Evolutionary conservation across 805 yeast species (phyloP), one percentile per base, ranked within the genome.

Genomic region (Myxozyma neotropica): DNA sequence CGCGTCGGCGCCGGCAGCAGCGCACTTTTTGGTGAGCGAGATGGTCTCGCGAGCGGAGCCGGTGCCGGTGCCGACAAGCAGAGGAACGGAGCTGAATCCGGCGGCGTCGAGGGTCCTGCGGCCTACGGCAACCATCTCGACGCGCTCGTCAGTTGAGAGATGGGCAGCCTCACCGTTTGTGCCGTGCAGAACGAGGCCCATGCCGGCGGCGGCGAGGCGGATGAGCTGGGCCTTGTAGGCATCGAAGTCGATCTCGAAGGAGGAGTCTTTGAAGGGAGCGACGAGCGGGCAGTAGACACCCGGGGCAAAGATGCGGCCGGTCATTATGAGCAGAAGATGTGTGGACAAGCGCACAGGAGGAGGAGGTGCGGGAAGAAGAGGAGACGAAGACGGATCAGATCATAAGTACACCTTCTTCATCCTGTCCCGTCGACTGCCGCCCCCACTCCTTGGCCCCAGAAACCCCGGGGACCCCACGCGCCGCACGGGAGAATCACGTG

Each of bases 21-120:
- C 67, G 59, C 65, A 57, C 50, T 46, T 64, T 58, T 61, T 53
- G 59, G 61, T 64, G 60, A 66, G 67, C 33, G 70, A 76, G 29
- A 80, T 39, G n/a, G 83, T 74, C 61, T 80, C 84, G 53, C 74
- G 72, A 44, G 79, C 71, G 39, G 77, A 73, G 64, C 81, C 75
- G 55, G 76, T 77, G 35, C 80, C 81, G 39, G 79, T 77, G 63
- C 85, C 86, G 38, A 78, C 83, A 5, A 80, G 65, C 40, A 82
- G 69, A 6, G 80, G 74, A 68, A 75, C 76, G 27, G 71, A 74
- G 21, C 77, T 74, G 57, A 65, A 65, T 7, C 80, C 72, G 7
- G 69, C 74, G 3, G 70, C 72, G 45, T 72, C 78, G 15, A 73
- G 66, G 19, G 69, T 72, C 59, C 58, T 55, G 54, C 67, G 64